A percentile compares a stretch with the other conserved stretches of the same genome.
Conservation (phyloP, 2,329 filamentous ascomycete genomes). For the Alternaria sp. region DNA sequence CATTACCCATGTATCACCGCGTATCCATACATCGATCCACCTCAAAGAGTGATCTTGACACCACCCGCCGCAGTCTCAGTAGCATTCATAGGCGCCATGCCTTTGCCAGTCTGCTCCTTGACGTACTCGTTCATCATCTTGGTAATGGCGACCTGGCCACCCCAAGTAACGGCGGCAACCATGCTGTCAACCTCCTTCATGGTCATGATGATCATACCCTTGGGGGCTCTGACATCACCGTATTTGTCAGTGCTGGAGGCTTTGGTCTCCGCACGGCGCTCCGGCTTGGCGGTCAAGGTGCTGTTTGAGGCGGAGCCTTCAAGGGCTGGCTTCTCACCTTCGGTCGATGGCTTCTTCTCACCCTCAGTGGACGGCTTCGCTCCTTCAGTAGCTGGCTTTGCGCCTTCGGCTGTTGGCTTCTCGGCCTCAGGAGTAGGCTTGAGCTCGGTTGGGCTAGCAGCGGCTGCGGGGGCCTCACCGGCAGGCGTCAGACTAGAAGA, state of each 20-base stretch:
- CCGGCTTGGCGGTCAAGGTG: slow-evolving; percentile 24
- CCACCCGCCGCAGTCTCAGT: neutral
- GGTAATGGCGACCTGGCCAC: slow-evolving; percentile 38
- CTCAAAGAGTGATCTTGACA: neutral
- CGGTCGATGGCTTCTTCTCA: slow-evolving; percentile 2
- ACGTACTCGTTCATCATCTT: slow-evolving; percentile 46
- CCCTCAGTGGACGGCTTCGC: slow-evolving; percentile 4
- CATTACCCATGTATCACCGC: slow-evolving; percentile 1
- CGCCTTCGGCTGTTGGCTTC: slow-evolving; percentile 4
- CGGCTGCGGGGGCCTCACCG: neutral
- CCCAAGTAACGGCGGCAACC: slow-evolving; percentile 34
- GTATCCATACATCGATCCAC: neutral
- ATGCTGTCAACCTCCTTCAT: slow-evolving; percentile 46
- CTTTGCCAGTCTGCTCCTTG: slow-evolving; percentile 32
- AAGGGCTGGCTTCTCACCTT: slow-evolving; percentile 8
- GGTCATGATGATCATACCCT: slow-evolving; percentile 39
- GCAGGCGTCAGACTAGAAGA: neutral
- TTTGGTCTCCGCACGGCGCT: slow-evolving; percentile 10
- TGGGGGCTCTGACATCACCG: slow-evolving; percentile 21
- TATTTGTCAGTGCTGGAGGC: slow-evolving; percentile 30
- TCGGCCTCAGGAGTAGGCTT: slow-evolving; percentile 1
- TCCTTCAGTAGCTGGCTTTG: slow-evolving; percentile 9
- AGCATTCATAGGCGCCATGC: slow-evolving; percentile 1
- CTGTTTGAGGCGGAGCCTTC: slow-evolving; percentile 16
- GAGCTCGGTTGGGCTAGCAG: slow-evolving; percentile 1